Conservation (phyloP, 2,329 filamentous ascomycete genomes). For the Sarocladiaceae sp. region DNA sequence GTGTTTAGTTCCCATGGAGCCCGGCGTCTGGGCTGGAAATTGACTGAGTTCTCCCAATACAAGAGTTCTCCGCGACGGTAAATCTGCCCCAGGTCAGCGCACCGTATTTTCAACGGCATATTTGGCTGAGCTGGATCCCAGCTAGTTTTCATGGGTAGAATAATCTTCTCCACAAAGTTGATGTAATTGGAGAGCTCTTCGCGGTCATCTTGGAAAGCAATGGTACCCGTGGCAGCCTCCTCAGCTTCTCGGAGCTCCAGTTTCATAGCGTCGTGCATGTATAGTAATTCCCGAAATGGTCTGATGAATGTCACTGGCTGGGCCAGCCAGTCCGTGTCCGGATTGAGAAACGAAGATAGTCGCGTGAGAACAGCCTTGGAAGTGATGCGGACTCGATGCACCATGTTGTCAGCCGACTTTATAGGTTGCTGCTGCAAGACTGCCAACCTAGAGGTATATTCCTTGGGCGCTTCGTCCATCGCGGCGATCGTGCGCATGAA, state of each 20-base stretch:
- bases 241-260: slow-evolving; percentile 14
- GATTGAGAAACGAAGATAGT: slow-evolving; percentile 30
- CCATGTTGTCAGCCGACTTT: too few species aligned
- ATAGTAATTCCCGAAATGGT: slow-evolving; percentile 35
- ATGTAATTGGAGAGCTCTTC: slow-evolving; percentile 30
- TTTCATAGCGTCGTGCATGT: slow-evolving; percentile 37
- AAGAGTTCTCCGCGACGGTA: slow-evolving; percentile 36
- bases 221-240: neutral
- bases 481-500: slow-evolving; percentile 33
- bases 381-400: too few species aligned
- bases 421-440: too few species aligned
- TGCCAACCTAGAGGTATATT: too few species aligned
- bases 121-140: neutral
- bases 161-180: slow-evolving; percentile 36
- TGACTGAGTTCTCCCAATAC: too few species aligned
- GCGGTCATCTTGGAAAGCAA: neutral
- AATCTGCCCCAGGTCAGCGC: slow-evolving; percentile 37
- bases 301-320: slow-evolving; percentile 35
- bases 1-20: too few species aligned
- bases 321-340: slow-evolving; percentile 29
- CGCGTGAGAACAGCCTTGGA: too few species aligned
- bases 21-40: too few species aligned
- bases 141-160: slow-evolving; percentile 25
- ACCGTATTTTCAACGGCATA: slow-evolving; percentile 26
- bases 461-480: too few species aligned